phyloP scores from a whole-genome alignment of 2,329 filamentous ascomycete species.

The Cytospora piceae region DNA sequence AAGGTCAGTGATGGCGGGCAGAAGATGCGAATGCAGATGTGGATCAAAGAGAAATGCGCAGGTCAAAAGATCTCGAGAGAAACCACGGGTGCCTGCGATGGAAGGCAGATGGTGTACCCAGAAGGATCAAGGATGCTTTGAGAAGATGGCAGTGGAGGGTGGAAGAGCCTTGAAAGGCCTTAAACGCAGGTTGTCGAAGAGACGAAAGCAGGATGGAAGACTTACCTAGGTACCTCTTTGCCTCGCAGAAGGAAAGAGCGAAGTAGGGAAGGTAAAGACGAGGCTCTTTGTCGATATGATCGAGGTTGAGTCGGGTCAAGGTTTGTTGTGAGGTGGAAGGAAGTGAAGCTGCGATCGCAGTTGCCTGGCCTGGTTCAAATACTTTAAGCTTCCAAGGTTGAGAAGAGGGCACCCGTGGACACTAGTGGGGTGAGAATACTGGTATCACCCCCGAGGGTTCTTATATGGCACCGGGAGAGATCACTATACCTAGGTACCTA shows the following conservation, averaged over 20 bases:
- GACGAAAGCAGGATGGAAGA: not conserved
- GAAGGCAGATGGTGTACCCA: not conserved
- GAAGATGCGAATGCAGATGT: not conserved
- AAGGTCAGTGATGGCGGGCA: not conserved
- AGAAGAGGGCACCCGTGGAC: not conserved
- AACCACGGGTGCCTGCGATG: not conserved
- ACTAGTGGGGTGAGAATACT: not conserved
- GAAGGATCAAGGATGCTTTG: not conserved
- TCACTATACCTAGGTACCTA: not conserved
- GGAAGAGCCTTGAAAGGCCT: not conserved
- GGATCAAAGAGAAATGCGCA: not conserved
- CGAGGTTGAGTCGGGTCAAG: not conserved
- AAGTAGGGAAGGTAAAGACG: not conserved
- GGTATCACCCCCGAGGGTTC: not conserved
- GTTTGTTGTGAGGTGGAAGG: not conserved
- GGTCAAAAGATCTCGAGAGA: not conserved
- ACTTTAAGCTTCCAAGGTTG: not conserved
- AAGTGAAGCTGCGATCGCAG: too few relatives aligned
- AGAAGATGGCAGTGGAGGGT: not conserved
- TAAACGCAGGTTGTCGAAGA: not conserved
- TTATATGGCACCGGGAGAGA: not conserved
- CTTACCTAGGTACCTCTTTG: conserved; percentile 3
- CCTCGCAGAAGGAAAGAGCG: too few relatives aligned
- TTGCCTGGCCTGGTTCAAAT: not conserved
- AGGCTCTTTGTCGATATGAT: not conserved